phyloP scores from a whole-genome alignment of 108 stramenopile species.

The Cyclotella kingstonii region DNA sequence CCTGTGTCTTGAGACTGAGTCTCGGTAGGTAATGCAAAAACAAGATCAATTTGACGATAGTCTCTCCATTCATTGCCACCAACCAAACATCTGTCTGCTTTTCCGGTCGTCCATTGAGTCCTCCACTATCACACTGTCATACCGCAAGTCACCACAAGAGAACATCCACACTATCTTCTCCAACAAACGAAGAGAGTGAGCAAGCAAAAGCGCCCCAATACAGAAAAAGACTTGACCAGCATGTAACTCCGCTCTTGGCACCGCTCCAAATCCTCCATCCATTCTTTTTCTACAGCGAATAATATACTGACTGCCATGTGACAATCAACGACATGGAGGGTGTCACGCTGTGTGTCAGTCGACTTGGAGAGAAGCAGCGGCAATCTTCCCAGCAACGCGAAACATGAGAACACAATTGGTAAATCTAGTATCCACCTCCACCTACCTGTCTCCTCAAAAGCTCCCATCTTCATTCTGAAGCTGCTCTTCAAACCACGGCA shows the following conservation, averaged over 20 bases:
- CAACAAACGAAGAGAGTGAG: constrained; percentile 61
- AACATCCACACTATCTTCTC: constrained; percentile 56
- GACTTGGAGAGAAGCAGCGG: too few relatives aligned
- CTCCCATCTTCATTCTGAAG: constrained; percentile 90
- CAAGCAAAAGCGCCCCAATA: constrained; percentile 92
- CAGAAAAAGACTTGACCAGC: too few relatives aligned
- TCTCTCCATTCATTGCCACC: constrained; percentile 10
- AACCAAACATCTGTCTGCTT: constrained; percentile 97
- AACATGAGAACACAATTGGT: constrained; percentile 88
- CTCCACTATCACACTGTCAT: too few relatives aligned
- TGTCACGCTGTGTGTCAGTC: constrained; percentile 1
- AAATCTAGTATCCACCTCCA: constrained; percentile 98
- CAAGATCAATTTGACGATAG: constrained; percentile 72
- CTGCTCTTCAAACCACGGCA: too few relatives aligned
- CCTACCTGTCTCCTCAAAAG: constrained; percentile 94
- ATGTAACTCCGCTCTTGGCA: too few relatives aligned
- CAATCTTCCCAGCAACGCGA: constrained; percentile 71
- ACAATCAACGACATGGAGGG: constrained; percentile 60
- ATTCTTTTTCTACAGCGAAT: constrained; percentile 85
- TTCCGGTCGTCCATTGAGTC: constrained; percentile 94
- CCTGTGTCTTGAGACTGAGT: constrained; percentile 54
- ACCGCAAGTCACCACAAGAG: constrained; percentile 97
- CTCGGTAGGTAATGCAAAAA: constrained; percentile 83
- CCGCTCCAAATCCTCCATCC: constrained; percentile 99
- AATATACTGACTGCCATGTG: constrained; percentile 68